Percentiles rank a stretch among this genome's conserved stretches.
Conservation (phyloP, 2,329 filamentous ascomycete genomes). For the Fusarium sororula region DNA sequence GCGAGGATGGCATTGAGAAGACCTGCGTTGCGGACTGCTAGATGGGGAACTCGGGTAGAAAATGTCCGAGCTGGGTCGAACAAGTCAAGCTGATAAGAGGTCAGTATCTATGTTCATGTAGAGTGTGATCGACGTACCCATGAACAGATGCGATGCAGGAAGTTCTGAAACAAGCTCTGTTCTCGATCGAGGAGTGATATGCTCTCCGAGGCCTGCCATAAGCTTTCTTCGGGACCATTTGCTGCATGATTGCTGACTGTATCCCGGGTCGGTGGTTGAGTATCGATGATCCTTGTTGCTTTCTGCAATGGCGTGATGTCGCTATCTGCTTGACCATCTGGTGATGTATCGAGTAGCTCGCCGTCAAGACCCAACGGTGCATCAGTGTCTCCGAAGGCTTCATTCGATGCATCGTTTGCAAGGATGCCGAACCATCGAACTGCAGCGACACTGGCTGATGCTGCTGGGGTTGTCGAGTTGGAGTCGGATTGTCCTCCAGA, state of each 20-base stretch:
- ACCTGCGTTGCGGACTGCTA: constrained; percentile 56
- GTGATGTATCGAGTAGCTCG: constrained; percentile 4
- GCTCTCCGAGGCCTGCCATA: constrained; percentile 36
- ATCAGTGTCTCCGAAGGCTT: neutral
- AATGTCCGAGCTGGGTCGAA: constrained; percentile 37
- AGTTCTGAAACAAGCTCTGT: constrained; percentile 37
- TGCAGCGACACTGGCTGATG: constrained; percentile 37
- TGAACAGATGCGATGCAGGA: constrained; percentile 38
- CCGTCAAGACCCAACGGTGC: neutral
- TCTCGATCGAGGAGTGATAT: constrained; percentile 35
- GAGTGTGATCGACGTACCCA: constrained; percentile 20
- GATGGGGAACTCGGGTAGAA: constrained; percentile 32
- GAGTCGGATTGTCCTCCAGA: constrained; percentile 23
- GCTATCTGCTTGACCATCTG: neutral
- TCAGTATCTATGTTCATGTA: neutral
- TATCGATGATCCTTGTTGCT: constrained; percentile 34
- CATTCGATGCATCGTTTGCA: constrained; percentile 24
- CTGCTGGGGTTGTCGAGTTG: constrained; percentile 32
- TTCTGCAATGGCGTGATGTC: constrained; percentile 24
- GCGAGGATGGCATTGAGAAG: constrained; percentile 67
- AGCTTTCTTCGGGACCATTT: constrained; percentile 7
- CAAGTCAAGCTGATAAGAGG: constrained; percentile 23
- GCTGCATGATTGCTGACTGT: neutral
- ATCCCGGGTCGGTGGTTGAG: neutral
- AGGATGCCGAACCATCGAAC: constrained; percentile 41